A percentile compares a stretch with the other conserved stretches of the same genome.
Evolutionary conservation across 345 rosid genomes (phyloP).

Genomic region (Carallia pectinifolia): DNA sequence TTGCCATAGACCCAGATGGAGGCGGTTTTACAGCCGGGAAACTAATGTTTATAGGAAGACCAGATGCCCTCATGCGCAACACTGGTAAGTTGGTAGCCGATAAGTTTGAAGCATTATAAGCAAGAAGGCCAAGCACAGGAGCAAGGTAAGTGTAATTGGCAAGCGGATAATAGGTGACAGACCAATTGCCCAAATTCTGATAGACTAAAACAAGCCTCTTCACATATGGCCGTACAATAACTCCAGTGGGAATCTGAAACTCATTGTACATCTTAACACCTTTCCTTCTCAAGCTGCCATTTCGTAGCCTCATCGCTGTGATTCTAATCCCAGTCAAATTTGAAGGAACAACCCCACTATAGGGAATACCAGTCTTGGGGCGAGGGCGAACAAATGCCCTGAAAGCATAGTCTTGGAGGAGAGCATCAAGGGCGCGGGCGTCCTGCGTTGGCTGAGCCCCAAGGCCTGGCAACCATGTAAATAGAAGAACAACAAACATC

Average conservation of each 20-base stretch:
- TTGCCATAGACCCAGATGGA: constrained; percentile 56
- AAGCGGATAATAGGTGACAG: constrained; percentile 58
- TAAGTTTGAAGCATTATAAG: constrained; percentile 70
- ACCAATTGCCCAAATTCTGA: constrained; percentile 84
- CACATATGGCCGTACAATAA: constrained; percentile 55
- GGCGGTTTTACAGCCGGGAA: constrained; percentile 52
- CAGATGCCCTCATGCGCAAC: constrained; percentile 44
- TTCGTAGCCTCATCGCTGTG: constrained; percentile 77
- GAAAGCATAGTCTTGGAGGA: constrained; percentile 85
- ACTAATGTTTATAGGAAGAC: constrained; percentile 51
- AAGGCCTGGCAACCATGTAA: constrained; percentile 25
- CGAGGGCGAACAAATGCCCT: constrained; percentile 64
- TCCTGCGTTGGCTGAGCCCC: constrained; percentile 36
- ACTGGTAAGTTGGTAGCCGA: constrained; percentile 50
- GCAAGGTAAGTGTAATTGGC: constrained; percentile 54
- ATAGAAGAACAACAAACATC: constrained; percentile 39
- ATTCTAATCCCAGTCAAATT: constrained; percentile 69
- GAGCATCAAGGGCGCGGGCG: constrained; percentile 60
- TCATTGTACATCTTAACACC: constrained; percentile 57
- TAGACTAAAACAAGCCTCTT: constrained; percentile 81
- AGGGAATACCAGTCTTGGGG: constrained; percentile 71
- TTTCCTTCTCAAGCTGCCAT: constrained; percentile 68
- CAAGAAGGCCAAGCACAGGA: constrained; percentile 81
- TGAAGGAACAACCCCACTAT: constrained; percentile 54
- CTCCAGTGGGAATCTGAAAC: constrained; percentile 56